Evolutionary conservation across 371 early-diverging fungal genomes (phyloP), one percentile per base, ranked within the genome.

Genomic region (Actinomortierella wolfii): DNA sequence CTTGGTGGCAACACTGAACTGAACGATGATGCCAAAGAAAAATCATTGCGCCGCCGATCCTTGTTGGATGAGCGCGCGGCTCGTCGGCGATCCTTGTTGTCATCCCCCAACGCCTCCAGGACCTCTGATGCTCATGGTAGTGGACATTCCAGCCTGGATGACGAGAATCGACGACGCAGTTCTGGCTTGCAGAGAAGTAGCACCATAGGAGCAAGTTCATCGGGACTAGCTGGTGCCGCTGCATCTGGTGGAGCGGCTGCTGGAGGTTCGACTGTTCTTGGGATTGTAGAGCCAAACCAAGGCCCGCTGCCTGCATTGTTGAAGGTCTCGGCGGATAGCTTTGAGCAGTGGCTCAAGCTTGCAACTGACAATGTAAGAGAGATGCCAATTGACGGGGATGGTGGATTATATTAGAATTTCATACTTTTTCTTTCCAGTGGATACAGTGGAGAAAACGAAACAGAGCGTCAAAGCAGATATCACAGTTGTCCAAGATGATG

Each of bases 311-410:
- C 74, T 1, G 53, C 59, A 6, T 60, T 63, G 2, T 50, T 74
- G 17, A 74, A 67, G 24, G 74, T 74, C 13, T 67, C 67, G 4
- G 67, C 67, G 20, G 74, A 74, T 44, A 85, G 84, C 51, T 96
- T 92, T 79, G 97, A 98, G 61, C 95, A 98, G 79, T 97, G 97
- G 96, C 91, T 98, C 83, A 97, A 97, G 76, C 92, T 97, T 76
- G 96, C 94, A 13, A 95, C 97, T 0, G 97, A 97, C 70, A 97
- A 97, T 76, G 95, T 96, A 84, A 63, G 39, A 15, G 28, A 34
- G 7, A 34, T n/a, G n/a, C n/a, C n/a, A n/a, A n/a, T n/a, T n/a
- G n/a, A n/a, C n/a, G n/a, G n/a, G n/a, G n/a, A n/a, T n/a, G n/a
- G n/a, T n/a, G n/a, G n/a, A n/a, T n/a, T 18, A 46, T 41, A 14